Evolutionary conservation across 2,329 filamentous ascomycete species (phyloP), one percentile per base, ranked within the genome.

Genomic region (Bipolaris zeicola): DNA sequence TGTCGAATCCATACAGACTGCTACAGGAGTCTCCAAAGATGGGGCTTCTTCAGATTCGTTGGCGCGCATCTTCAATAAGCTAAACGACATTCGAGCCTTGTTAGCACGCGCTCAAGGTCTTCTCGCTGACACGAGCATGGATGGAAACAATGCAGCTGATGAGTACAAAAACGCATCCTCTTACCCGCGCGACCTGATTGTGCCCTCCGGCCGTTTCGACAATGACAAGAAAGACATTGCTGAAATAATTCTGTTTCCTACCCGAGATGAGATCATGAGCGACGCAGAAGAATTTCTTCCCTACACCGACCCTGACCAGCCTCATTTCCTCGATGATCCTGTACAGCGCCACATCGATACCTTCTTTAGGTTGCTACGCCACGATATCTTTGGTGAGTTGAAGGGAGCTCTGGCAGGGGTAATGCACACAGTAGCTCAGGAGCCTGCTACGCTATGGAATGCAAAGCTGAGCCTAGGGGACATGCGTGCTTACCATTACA

Each of bases 221-320:
- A 77, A 77, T 26, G 73, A 76, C 50, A 65, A 70, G 6, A 54
- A 22, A 6, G 68, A 75, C 45, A 75, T 77, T 4, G 41, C 57
- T 0, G 36, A 70, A 0, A 67, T 76, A n/a, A 24, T 55, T 4
- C 67, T 76, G 5, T 70, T 76, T 4, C 74, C 75, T 0, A 74
- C 71, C 1, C 58, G 55, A 2, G 61, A 66, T 13, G 74, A 77
- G 47, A 70, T 76, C 2, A 43, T 66, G 50, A 67, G 79, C 76
- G 44, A 80, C 73, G 3, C 64, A 68, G 50, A 82, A 28, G 71
- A 75, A 8, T 74, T 69, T 28, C 53, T 78, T 0, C 75, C 75
- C 0, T 63, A 59, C 1, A 70, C 65, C 1, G 68, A 76, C 42
- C 60, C 58, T 0, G 59, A 69, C 18, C 63, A 74, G 28, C 64